Percentiles rank a stretch among this genome's conserved stretches.
These are phyloP conservation scores for Geotrichum fermentans DNA, from an alignment of 1,139 yeast species.

Conservation along the genomic window DNA sequence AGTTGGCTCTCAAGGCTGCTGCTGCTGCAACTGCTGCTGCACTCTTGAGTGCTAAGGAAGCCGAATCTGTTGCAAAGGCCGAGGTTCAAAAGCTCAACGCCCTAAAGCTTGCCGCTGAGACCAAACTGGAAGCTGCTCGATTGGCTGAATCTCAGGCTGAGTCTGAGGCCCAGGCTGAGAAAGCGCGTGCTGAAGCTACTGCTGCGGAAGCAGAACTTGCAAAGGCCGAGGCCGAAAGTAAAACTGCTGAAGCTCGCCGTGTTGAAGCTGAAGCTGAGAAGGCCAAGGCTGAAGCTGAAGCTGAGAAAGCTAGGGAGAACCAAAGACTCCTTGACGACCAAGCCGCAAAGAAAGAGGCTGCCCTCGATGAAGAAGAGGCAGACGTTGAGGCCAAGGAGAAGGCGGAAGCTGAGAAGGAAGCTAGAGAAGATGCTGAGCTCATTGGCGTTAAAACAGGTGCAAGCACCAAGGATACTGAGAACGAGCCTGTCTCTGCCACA, in stretches of 20 bases:
- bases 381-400: constrained; percentile 12
- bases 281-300: constrained; percentile 20
- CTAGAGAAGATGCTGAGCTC: not conserved
- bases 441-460: constrained; percentile 3
- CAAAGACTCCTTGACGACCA: constrained; percentile 9
- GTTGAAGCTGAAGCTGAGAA: constrained; percentile 21
- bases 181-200: constrained; percentile 23
- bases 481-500: constrained; percentile 22
- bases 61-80: constrained; percentile 27
- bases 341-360: constrained; percentile 11
- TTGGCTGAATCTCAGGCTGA: constrained; percentile 31
- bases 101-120: constrained; percentile 24
- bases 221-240: constrained; percentile 25
- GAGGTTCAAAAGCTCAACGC: constrained; percentile 30
- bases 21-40: constrained; percentile 27
- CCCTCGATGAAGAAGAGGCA: constrained; percentile 12
- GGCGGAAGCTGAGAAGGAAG: constrained; percentile 9
- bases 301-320: constrained; percentile 17
- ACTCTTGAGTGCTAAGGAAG: constrained; percentile 29
- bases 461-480: constrained; percentile 24
- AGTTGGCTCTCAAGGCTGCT: constrained; percentile 20
- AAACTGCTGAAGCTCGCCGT: constrained; percentile 20
- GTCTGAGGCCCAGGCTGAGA: constrained; percentile 21
- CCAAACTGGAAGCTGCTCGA: constrained; percentile 31
- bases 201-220: constrained; percentile 25